Evolutionary conservation across 176 grass and related monocot genomes (phyloP), one percentile per base, ranked within the genome.

Genomic region (Lolium multiflorum): DNA sequence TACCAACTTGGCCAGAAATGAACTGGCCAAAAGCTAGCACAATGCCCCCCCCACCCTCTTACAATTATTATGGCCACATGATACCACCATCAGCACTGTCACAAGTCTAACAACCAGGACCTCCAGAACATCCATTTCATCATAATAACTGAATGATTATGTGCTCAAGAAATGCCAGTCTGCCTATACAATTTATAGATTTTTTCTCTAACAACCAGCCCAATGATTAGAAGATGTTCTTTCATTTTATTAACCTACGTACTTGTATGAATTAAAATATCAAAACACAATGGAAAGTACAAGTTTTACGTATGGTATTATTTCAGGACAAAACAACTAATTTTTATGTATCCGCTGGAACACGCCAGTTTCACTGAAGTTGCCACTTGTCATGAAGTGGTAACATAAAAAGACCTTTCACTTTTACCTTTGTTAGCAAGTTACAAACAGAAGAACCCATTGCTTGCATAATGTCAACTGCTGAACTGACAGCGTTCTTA

Each of bases 401-500:
- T 51, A 76, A n/a, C 16, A 75, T 49, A 41, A 71, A 67, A 59
- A 44, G 54, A 26, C 4, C 28, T 61, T 73, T 61, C 9, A 62
- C 5, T 46, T 78, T 82, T 84, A 98, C 97, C 97, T 99, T 99
- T 20, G 97, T 87, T 90, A 96, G 81, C 80, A 99, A 87, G 71
- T 89, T 89, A 75, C 88, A 91, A 88, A 99, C 50, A 0, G 97
- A 94, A 31, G 97, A 92, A 31, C 90, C 90, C 97, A 99, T 96
- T 59, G 86, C 86, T 84, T 99, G 92, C 97, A 99, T 96, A 80
- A 94, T 88, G 79, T 99, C 92, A 89, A 99, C 88, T 74, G 97
- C 92, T 91, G 97, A 99, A 80, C 87, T 96, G 74, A 99, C 82
- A 88, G 94, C 97, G 81, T 96, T 99, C 78, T 91, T 99, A 80